phyloP scores from a whole-genome alignment of 169 alveolate genomes.

The Plasmodium malariae region DNA sequence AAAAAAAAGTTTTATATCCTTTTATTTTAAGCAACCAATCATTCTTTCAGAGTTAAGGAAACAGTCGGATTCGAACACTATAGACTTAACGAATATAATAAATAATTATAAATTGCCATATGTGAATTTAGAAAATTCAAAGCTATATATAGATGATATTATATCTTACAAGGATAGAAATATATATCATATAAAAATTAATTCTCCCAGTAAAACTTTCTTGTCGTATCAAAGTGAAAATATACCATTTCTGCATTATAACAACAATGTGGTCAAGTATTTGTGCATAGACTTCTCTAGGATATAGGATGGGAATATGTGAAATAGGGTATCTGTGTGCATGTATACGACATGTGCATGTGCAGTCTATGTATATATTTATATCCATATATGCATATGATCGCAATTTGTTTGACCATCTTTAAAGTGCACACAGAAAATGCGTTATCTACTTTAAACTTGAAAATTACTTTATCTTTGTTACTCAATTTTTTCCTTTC shows the following conservation, averaged over 20 bases:
- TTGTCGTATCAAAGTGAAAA: constrained; percentile 49
- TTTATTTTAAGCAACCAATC: constrained; percentile 64
- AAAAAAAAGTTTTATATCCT: constrained; percentile 61
- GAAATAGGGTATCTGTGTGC: too few relatives aligned
- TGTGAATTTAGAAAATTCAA: constrained; percentile 42
- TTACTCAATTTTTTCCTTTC: too few relatives aligned
- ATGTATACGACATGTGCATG: too few relatives aligned
- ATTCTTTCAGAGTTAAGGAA: constrained; percentile 19
- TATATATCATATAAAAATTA: constrained; percentile 52
- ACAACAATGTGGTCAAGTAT: constrained; percentile 34
- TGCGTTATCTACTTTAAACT: too few relatives aligned
- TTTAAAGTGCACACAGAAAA: too few relatives aligned
- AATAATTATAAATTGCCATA: constrained; percentile 42
- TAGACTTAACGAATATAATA: constrained; percentile 22
- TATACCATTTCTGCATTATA: constrained; percentile 22
- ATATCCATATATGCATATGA: too few relatives aligned
- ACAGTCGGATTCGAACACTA: constrained; percentile 12
- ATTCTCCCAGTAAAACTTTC: constrained; percentile 51
- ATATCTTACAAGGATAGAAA: constrained; percentile 37
- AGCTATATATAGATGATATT: constrained; percentile 46
- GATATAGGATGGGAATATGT: background rate
- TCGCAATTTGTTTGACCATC: too few relatives aligned
- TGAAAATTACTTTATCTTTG: too few relatives aligned
- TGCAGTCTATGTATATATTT: too few relatives aligned
- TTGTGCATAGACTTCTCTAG: constrained; percentile 52